Evolutionary conservation across 768 basidiomycete genomes (phyloP).

Genomic region (Boletus tomentosulus): DNA sequence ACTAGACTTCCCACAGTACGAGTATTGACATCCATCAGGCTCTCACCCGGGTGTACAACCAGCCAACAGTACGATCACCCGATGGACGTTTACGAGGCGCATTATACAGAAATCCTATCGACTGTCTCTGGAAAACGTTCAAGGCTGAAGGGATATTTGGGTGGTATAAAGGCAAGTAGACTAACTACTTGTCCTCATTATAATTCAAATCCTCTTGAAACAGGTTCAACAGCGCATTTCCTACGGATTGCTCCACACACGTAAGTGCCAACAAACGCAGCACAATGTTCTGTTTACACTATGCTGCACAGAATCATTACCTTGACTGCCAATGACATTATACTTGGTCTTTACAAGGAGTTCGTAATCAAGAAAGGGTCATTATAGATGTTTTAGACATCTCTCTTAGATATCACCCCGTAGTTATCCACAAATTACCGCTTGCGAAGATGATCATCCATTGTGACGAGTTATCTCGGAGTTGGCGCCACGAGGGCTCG

Average conservation of each 20-base stretch:
- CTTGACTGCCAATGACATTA: constrained; percentile 81
- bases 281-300: background rate
- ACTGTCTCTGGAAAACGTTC: constrained; percentile 96
- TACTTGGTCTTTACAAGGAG: constrained; percentile 63
- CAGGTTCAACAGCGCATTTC: constrained; percentile 92
- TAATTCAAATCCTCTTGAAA: background rate
- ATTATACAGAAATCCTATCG: constrained; percentile 88
- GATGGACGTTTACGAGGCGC: constrained; percentile 70
- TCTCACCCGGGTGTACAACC: constrained; percentile 94
- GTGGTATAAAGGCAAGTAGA: constrained; percentile 84
- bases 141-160: constrained; percentile 84
- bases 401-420: background rate
- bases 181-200: background rate
- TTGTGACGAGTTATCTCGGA: no score
- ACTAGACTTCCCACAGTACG: constrained; percentile 1
- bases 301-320: constrained; percentile 68
- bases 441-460: no score
- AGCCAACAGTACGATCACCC: constrained; percentile 70
- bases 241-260: constrained; percentile 90
- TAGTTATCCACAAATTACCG: no score
- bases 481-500: constrained; percentile 13
- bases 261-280: constrained; percentile 39
- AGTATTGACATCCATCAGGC: constrained; percentile 42
- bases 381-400: constrained; percentile 10
- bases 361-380: constrained; percentile 8